Evolutionary conservation across 148 eudicot species (phyloP), one percentile per base, ranked within the genome.

Genomic region (Cornus controversa): DNA sequence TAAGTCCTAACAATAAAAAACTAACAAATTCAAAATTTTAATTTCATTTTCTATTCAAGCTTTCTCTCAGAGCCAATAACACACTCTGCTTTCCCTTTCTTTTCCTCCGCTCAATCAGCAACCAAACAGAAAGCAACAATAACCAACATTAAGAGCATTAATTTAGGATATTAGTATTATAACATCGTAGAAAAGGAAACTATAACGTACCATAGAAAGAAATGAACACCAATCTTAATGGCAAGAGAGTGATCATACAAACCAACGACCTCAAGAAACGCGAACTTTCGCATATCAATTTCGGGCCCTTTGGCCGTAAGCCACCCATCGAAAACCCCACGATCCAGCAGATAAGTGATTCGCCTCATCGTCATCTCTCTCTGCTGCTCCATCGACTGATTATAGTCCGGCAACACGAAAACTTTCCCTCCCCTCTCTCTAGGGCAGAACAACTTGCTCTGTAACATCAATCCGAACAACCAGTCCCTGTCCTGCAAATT

Each of bases 361-460:
- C 97, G 66, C 73, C 62, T 86, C 88, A 92, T 54, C 0, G 97
- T 92, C 75, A 89, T 81, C 82, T 88, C 97, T 67, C 97, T 81
- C 82, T 94, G 94, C 78, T 91, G 89, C 70, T 94, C 96, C 96
- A 90, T 92, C 10, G 92, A 79, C 53, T 89, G 91, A 42, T 92
- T 93, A 67, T 87, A 93, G 69, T 93, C 94, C 4, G 97, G 92
- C 29, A 47, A 64, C 2, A 91, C 88, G 66, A 87, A 95, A 0
- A 76, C 74, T 45, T 85, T 84, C 0, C 87, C 85, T 1, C 96
- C 98, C 36, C 88, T 81, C 36, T 75, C 60, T 27, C 37, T 70
- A 8, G 87, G 91, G 79, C 90, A 89, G 76, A 95, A 95, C 8
- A 95, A 76, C 15, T 78, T 72, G 74, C 86, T 86, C 72, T 89